Percentiles rank a stretch among this genome's conserved stretches.
These are phyloP conservation scores for Lentinula edodes DNA, from an alignment of 768 basidiomycete genomes.

Conservation along the genomic window DNA sequence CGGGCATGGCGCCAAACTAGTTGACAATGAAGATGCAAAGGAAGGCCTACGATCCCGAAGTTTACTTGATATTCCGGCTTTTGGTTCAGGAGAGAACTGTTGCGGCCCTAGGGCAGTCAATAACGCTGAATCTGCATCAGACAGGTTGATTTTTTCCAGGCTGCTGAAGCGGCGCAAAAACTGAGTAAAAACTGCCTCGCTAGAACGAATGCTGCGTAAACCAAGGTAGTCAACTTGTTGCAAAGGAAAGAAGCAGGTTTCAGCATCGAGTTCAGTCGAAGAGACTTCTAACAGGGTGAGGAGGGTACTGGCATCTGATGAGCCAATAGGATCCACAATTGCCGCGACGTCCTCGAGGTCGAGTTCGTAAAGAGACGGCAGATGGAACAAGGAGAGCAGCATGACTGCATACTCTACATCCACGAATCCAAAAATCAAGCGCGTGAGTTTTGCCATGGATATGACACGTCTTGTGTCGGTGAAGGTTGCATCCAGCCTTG, in stretches of 20 bases:
- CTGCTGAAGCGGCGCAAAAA: background rate
- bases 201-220: slow-evolving; percentile 1
- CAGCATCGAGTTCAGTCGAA: background rate
- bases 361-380: slow-evolving; percentile 32
- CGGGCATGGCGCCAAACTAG: slow-evolving; percentile 2
- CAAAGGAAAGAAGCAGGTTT: background rate
- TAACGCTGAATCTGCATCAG: background rate
- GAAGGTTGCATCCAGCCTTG: slow-evolving; percentile 21
- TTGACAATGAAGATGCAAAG: background rate
- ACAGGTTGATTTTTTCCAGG: background rate
- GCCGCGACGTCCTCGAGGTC: slow-evolving; percentile 42
- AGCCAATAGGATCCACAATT: slow-evolving; percentile 26
- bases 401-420: slow-evolving; percentile 32
- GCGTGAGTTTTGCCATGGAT: slow-evolving; percentile 22
- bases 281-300: slow-evolving; percentile 25
- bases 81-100: background rate
- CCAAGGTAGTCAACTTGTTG: background rate
- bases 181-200: background rate
- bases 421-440: slow-evolving; percentile 38
- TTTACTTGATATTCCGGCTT: background rate
- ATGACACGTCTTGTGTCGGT: slow-evolving; percentile 10
- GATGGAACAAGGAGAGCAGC: slow-evolving; percentile 30
- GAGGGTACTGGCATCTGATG: slow-evolving; percentile 28
- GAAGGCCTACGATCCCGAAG: background rate
- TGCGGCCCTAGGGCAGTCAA: background rate